These are phyloP conservation scores for Zalerion maritima DNA, from an alignment of 495 filamentous ascomycete species.

Conservation along the genomic window DNA sequence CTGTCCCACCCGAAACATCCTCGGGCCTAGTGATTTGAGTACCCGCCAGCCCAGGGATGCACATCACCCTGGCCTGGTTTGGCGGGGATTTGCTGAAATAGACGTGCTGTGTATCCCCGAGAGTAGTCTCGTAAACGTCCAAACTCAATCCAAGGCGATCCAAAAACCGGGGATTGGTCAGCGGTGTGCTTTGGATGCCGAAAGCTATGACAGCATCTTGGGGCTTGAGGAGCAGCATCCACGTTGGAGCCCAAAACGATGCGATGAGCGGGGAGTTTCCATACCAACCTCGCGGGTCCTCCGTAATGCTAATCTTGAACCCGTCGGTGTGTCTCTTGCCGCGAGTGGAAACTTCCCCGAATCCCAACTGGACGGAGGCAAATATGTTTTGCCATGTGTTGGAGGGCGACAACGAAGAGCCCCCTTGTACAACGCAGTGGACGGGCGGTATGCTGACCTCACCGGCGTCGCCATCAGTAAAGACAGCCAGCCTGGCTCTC, in stretches of 20 bases:
- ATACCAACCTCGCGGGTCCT: constrained; percentile 17
- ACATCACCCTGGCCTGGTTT: no score
- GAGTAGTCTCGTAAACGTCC: constrained; percentile 9
- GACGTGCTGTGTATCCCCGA: constrained; percentile 15
- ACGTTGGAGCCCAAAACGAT: constrained; percentile 23
- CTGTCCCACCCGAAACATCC: no score
- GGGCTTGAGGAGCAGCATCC: constrained; percentile 13
- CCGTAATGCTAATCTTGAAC: constrained; percentile 12
- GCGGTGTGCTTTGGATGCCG: constrained; percentile 5
- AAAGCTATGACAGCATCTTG: constrained; percentile 11
- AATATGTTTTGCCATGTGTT: constrained; percentile 13
- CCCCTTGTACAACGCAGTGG: constrained; percentile 13
- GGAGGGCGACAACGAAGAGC: constrained; percentile 6
- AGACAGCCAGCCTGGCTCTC: constrained; percentile 4
- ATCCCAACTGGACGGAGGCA: constrained; percentile 17
- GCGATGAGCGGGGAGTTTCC: constrained; percentile 23
- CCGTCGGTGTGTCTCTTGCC: constrained; percentile 12
- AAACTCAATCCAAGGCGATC: constrained; percentile 8
- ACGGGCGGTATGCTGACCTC: constrained; percentile 10
- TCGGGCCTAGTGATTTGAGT: no score
- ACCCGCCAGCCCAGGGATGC: no score
- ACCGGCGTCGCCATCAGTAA: constrained; percentile 8
- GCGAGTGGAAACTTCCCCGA: constrained; percentile 15
- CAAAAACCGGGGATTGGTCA: constrained; percentile 3
- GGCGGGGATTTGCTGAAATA: constrained; percentile 20